phyloP scores from a whole-genome alignment of 2,329 filamentous ascomycete species.

The Cercospora zeae-maydis region DNA sequence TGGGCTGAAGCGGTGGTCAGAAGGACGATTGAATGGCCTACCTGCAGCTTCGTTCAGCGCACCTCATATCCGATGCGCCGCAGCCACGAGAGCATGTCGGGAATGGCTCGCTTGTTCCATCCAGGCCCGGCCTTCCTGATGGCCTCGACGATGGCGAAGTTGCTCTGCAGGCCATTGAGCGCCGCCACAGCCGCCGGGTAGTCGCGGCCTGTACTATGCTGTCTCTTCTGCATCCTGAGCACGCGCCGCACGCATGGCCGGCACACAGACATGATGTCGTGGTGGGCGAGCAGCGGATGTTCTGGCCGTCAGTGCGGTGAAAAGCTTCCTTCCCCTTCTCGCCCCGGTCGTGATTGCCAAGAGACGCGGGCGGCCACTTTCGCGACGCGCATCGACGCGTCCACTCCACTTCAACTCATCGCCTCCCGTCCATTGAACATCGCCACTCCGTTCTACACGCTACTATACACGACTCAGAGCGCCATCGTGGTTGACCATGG shows the following conservation, averaged over 20 bases:
- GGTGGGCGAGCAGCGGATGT: background rate
- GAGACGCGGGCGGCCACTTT: background rate
- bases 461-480: background rate
- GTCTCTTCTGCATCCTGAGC: conserved; percentile 4
- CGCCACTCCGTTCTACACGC: background rate
- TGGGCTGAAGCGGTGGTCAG: conserved; percentile 47
- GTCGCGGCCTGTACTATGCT: conserved; percentile 23
- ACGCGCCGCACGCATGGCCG: background rate
- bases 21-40: background rate
- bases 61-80: conserved; percentile 71
- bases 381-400: conserved; percentile 4
- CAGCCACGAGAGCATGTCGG: conserved; percentile 78
- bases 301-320: background rate
- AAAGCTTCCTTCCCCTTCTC: background rate
- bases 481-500: conserved; percentile 7
- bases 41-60: conserved; percentile 37
- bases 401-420: background rate
- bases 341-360: background rate
- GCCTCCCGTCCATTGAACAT: conserved; percentile 3
- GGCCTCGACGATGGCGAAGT: conserved; percentile 72
- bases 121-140: conserved; percentile 69
- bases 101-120: conserved; percentile 71
- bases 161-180: conserved; percentile 74
- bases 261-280: conserved; percentile 3
- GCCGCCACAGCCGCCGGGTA: conserved; percentile 62